Evolutionary conservation across 495 filamentous ascomycete species (phyloP).

Genomic region (Talaromyces trachyspermus): DNA sequence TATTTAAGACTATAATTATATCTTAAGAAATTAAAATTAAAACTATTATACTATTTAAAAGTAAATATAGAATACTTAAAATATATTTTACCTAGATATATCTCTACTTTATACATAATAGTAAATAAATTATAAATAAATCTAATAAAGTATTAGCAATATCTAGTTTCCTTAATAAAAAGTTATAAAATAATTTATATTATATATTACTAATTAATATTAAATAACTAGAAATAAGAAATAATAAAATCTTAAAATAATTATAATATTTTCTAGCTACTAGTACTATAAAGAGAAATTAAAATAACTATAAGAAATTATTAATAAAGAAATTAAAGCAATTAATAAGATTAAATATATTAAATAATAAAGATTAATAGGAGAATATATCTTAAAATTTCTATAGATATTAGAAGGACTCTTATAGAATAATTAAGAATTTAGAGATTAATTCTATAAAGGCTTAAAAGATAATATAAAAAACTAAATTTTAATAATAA

Average conservation of each 20-base stretch:
- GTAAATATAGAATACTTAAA: not conserved
- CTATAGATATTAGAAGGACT: not conserved
- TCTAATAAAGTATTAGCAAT: not conserved
- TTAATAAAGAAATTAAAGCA: not conserved
- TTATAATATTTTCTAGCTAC: not conserved
- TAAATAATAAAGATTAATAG: not conserved
- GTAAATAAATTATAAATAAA: not conserved
- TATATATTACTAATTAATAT: not conserved
- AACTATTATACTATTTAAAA: not conserved
- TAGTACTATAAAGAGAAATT: not conserved
- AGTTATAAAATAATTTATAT: not conserved
- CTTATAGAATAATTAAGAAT: not conserved
- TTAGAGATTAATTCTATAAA: not conserved
- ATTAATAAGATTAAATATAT: not conserved
- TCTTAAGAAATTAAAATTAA: not conserved
- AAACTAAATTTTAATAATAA: not conserved
- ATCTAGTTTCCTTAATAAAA: not conserved
- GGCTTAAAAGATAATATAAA: not conserved
- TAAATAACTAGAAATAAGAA: not conserved
- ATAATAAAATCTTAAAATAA: not conserved
- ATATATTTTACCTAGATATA: not conserved
- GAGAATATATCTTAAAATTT: not conserved
- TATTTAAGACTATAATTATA: not conserved
- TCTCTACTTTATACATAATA: not conserved
- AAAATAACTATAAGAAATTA: not conserved